Evolutionary conservation across 352 stramenopile species (phyloP).

Genomic region (Phytophthora syringae): DNA sequence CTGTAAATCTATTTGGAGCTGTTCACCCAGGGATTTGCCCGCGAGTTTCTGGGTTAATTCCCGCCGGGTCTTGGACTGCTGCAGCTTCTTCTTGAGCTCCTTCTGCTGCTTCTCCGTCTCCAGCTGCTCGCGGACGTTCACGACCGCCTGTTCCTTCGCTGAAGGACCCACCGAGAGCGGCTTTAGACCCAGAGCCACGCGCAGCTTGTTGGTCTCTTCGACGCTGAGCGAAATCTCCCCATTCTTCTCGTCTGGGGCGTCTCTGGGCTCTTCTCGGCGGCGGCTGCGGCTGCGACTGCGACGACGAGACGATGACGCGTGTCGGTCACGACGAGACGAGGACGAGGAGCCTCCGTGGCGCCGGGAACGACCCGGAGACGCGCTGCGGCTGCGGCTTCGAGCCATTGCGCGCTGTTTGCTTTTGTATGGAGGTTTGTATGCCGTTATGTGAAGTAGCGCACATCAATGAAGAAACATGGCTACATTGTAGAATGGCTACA

Average conservation of each 20-base stretch:
- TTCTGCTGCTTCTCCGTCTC: slow-evolving; percentile 52
- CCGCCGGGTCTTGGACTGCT: slow-evolving; percentile 71
- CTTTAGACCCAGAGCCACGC: slow-evolving; percentile 74
- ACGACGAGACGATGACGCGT: slow-evolving; percentile 32
- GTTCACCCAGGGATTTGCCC: slow-evolving; percentile 78
- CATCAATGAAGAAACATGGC: neutral
- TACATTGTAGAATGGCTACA: neutral
- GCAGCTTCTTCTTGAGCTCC: slow-evolving; percentile 60
- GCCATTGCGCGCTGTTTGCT: slow-evolving; percentile 18
- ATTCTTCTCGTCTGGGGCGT: slow-evolving; percentile 58
- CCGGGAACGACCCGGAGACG: slow-evolving; percentile 35
- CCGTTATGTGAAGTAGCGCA: neutral
- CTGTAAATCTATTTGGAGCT: slow-evolving; percentile 48
- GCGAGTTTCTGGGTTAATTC: slow-evolving; percentile 74
- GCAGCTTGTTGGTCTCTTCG: slow-evolving; percentile 85
- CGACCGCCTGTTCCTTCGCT: slow-evolving; percentile 57
- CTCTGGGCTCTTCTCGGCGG: slow-evolving; percentile 14
- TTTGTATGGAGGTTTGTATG: neutral
- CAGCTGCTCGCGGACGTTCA: slow-evolving; percentile 70
- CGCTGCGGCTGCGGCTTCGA: slow-evolving; percentile 39
- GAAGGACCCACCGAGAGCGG: slow-evolving; percentile 58
- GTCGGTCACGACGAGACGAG: slow-evolving; percentile 28
- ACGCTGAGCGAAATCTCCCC: slow-evolving; percentile 86
- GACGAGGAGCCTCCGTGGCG: slow-evolving; percentile 19
- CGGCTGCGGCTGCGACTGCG: slow-evolving; percentile 36